Evolutionary conservation across 257 asterid species (phyloP).

Genomic region (Jaltomata sinuosa): DNA sequence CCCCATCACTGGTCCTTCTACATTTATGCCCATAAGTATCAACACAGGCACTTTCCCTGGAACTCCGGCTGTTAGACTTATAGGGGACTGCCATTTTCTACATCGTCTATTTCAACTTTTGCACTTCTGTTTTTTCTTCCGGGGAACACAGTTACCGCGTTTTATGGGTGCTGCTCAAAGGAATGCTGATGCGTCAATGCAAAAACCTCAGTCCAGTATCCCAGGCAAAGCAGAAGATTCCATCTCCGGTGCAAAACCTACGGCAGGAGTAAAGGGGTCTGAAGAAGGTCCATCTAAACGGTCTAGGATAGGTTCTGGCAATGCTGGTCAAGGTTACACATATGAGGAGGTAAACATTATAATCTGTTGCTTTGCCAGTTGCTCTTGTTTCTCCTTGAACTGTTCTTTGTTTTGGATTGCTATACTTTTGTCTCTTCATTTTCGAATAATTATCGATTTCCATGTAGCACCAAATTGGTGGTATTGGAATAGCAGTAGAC

Average conservation of each 20-base stretch:
- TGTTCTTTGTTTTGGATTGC: not conserved
- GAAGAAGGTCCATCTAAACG: conserved; percentile 89
- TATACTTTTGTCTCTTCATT: not conserved
- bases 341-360: conserved; percentile 72
- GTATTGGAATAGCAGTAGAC: not conserved
- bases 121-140: conserved; percentile 90
- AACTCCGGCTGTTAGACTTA: conserved; percentile 97
- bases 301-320: conserved; percentile 90
- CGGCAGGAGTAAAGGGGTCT: conserved; percentile 58
- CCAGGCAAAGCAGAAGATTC: conserved; percentile 67
- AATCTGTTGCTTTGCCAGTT: not conserved
- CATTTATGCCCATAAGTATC: conserved; percentile 91
- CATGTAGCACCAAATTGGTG: not conserved
- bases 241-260: conserved; percentile 55
- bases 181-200: conserved; percentile 61
- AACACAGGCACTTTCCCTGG: conserved; percentile 99
- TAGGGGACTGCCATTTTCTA: conserved; percentile 97
- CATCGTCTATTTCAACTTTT: conserved; percentile 94
- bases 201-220: conserved; percentile 57
- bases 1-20: conserved; percentile 78
- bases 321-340: conserved; percentile 99
- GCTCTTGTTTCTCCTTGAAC: not conserved
- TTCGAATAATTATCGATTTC: not conserved
- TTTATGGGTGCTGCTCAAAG: conserved; percentile 63
- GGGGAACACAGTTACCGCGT: conserved; percentile 81